Evolutionary conservation across 371 early-diverging fungal species (phyloP).

Genomic region (Mucor sp.): DNA sequence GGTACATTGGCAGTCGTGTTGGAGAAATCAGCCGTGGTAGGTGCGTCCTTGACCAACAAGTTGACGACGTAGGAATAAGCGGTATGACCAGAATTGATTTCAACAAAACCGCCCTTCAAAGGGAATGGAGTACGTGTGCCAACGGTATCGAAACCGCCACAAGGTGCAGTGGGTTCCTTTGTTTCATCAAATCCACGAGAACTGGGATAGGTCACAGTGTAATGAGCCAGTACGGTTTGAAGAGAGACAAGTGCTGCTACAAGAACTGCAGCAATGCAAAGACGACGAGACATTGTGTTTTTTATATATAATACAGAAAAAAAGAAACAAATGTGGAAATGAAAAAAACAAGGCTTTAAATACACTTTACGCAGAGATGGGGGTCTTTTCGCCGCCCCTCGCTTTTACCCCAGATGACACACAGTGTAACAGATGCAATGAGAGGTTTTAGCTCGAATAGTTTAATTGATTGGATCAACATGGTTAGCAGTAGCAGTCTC

Average conservation of each 20-base stretch:
- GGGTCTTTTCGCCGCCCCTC: background rate
- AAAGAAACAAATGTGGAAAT: background rate
- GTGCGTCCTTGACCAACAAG: conserved; percentile 41
- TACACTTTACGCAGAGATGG: background rate
- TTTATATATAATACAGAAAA: background rate
- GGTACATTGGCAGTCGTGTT: background rate
- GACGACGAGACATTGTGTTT: background rate
- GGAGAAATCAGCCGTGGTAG: conserved; percentile 41
- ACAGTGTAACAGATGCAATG: background rate
- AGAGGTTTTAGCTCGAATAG: conserved; percentile 8
- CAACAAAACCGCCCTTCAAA: conserved; percentile 50
- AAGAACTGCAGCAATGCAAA: background rate
- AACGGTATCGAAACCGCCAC: conserved; percentile 51
- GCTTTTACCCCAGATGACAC: too few relatives aligned
- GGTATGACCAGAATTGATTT: conserved; percentile 51
- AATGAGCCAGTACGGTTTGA: conserved; percentile 46
- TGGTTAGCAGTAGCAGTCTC: background rate
- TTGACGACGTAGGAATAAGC: conserved; percentile 49
- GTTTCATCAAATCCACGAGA: conserved; percentile 58
- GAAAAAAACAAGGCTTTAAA: background rate
- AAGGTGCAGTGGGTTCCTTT: conserved; percentile 53
- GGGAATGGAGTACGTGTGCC: conserved; percentile 48
- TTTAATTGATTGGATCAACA: background rate
- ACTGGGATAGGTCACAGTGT: conserved; percentile 49
- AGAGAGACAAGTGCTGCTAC: background rate